phyloP scores from a whole-genome alignment of 768 basidiomycete genomes.

The Kwoniella heveanensis region DNA sequence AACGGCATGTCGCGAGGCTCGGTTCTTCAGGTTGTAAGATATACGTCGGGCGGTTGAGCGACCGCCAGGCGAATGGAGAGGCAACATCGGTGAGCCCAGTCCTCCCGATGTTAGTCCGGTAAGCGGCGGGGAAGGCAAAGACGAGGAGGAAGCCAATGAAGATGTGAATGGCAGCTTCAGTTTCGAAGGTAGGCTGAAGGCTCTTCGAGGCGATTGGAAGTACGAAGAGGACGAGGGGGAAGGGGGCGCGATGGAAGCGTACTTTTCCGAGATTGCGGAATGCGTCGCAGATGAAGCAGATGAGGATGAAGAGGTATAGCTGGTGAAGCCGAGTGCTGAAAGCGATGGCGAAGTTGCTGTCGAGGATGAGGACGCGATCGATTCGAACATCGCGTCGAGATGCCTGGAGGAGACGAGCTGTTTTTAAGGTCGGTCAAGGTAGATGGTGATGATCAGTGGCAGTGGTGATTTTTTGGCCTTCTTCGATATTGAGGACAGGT shows the following conservation, averaged over 20 bases:
- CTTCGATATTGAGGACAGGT: background rate
- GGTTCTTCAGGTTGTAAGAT: slow-evolving; percentile 37
- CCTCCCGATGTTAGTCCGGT: slow-evolving; percentile 9
- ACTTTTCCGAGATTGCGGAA: background rate
- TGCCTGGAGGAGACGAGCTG: too few relatives aligned
- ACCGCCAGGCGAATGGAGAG: slow-evolving; percentile 10
- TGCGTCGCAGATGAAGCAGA: background rate
- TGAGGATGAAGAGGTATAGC: background rate
- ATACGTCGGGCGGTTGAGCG: slow-evolving; percentile 31
- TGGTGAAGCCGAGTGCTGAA: background rate
- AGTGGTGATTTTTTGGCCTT: too few relatives aligned
- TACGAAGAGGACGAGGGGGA: slow-evolving; percentile 7
- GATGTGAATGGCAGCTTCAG: slow-evolving; percentile 6
- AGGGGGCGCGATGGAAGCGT: background rate
- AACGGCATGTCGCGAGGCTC: slow-evolving; percentile 24
- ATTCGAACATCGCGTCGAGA: slow-evolving; percentile 1
- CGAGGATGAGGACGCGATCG: slow-evolving; percentile 1
- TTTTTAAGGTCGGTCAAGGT: too few relatives aligned
- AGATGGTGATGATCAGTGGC: too few relatives aligned
- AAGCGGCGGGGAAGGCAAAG: background rate
- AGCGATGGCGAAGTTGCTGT: slow-evolving; percentile 1
- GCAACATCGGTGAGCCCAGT: slow-evolving; percentile 19
- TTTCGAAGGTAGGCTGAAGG: slow-evolving; percentile 14
- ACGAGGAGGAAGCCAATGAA: background rate
- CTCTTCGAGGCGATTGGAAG: slow-evolving; percentile 13